phyloP scores from a whole-genome alignment of 768 basidiomycete species.

The Fistulinella prunicolor region DNA sequence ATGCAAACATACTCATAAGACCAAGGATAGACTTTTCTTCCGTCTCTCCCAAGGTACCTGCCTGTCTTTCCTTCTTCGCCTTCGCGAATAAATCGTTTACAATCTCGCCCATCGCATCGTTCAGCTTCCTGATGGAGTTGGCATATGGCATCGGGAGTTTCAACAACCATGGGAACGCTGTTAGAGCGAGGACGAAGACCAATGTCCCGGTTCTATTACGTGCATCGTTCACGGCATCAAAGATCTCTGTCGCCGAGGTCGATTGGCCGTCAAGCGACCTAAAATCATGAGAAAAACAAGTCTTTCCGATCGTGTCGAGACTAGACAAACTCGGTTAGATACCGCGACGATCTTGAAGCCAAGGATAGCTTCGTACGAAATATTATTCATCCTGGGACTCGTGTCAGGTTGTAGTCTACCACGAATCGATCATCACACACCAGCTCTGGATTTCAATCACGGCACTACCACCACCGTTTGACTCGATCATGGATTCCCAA shows the following conservation, averaged over 20 bases:
- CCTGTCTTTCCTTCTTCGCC: background rate
- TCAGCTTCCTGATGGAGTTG: background rate
- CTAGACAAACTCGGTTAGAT: slow-evolving; percentile 16
- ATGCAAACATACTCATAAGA: background rate
- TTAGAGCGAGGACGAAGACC: background rate
- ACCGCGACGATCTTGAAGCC: background rate
- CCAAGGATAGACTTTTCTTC: slow-evolving; percentile 37
- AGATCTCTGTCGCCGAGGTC: background rate
- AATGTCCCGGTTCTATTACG: background rate
- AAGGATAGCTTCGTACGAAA: slow-evolving; percentile 34
- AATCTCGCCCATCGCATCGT: background rate
- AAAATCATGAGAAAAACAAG: slow-evolving; percentile 46
- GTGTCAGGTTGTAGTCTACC: background rate
- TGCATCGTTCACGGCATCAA: background rate
- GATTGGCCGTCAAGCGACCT: background rate
- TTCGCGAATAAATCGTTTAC: background rate
- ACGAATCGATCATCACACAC: slow-evolving; percentile 19
- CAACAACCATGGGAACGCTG: background rate
- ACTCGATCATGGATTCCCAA: slow-evolving; percentile 32
- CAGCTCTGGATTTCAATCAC: slow-evolving; percentile 50
- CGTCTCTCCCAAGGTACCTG: background rate
- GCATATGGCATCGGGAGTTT: background rate
- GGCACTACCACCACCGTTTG: slow-evolving; percentile 20
- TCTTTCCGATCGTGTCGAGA: slow-evolving; percentile 44
- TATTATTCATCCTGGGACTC: slow-evolving; percentile 41